These are phyloP conservation scores for Komagataella pastoris DNA, from an alignment of 805 yeast species.

Conservation along the genomic window DNA sequence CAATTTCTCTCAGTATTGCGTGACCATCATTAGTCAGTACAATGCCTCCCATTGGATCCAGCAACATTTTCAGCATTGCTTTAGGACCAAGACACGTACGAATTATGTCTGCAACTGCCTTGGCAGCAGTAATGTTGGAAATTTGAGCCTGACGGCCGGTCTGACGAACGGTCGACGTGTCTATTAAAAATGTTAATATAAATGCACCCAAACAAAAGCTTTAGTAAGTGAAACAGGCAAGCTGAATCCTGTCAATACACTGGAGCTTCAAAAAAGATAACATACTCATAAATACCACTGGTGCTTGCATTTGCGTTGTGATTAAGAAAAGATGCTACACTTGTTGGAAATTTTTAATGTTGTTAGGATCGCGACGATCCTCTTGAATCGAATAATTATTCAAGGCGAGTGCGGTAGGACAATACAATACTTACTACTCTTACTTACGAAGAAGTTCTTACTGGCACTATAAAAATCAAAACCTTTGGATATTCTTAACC, in stretches of 20 bases:
- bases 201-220: constrained; percentile 5
- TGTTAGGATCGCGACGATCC: not conserved
- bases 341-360: not conserved
- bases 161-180: constrained; percentile 86
- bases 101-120: constrained; percentile 95
- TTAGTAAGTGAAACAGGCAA: not conserved
- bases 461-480: no score
- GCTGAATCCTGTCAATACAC: not conserved
- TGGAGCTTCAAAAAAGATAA: constrained; percentile 1
- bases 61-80: constrained; percentile 95
- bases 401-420: no score
- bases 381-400: no score
- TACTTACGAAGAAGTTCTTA: no score
- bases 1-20: constrained; percentile 94
- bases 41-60: constrained; percentile 95
- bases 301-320: constrained; percentile 51
- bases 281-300: constrained; percentile 63
- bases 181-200: constrained; percentile 8
- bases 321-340: not conserved
- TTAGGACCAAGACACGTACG: constrained; percentile 98
- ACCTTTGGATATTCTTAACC: no score
- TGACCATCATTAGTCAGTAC: constrained; percentile 97
- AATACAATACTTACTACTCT: no score
- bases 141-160: constrained; percentile 95
- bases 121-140: constrained; percentile 97